Evolutionary conservation across 129 eudicot genomes (phyloP), one percentile per base, ranked within the genome.

Genomic region (Cynara cardunculus): DNA sequence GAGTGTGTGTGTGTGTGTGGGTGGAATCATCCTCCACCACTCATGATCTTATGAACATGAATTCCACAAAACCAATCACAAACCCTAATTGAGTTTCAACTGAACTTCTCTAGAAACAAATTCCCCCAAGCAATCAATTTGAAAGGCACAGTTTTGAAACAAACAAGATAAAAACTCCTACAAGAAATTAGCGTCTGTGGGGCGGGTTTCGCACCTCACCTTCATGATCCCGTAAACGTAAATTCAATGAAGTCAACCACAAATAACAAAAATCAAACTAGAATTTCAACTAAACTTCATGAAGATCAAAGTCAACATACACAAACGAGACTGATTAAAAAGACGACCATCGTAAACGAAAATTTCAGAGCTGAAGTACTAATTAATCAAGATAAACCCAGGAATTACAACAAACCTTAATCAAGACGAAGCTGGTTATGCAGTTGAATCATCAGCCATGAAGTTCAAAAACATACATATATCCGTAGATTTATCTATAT

Each of bases 301-400:
- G 44, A 35, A 37, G 72, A 35, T 39, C 53, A 28, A 83, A 83
- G 82, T 83, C 86, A 83, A 76, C 86, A 77, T 49, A 83, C 35
- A 71, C 61, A 41, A 76, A 77, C 41, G 65, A 76, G 37, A 82
- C 65, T 56, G 0, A 21, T 19, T 13, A 70, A 19, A 19, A 30
- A 27, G n/a, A 69, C 65, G 61, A 75, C 25, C 71, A 82, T 75
- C 81, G 41, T 14, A 76, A 69, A 19, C 34, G 25, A 46, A 68
- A 44, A 7, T 6, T 25, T 31, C 31, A 69, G 3, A 69, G 37
- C 11, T n/a, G 30, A 68, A 30, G 14, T 56, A 49, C 46, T 25
- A 82, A 14, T 30, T 53, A 68, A 82, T 25, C 11, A 56, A 28
- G 11, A 66, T 25, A 69, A n/a, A 75, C 22, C 18, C n/a, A 19